Percentiles rank a stretch among this genome's conserved stretches.
Conservation (phyloP, 2,329 filamentous ascomycete species). For the Rhytidhysteron rufulum region DNA sequence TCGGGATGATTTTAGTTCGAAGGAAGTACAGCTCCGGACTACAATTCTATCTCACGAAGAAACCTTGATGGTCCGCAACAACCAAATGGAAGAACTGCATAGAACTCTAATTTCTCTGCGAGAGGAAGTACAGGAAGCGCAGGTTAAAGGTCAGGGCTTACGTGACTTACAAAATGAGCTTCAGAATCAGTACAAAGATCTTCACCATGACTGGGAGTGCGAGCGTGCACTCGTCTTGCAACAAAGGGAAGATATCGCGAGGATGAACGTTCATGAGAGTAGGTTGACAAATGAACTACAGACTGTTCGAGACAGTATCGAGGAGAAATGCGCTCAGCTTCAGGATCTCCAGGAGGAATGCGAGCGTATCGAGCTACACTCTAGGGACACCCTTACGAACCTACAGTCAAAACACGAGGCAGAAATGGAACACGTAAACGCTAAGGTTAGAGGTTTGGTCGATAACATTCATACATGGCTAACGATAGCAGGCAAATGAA, state of each 20-base stretch:
- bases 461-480: not conserved
- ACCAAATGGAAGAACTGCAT: constrained; percentile 3
- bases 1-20: constrained; percentile 18
- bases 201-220: constrained; percentile 19
- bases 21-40: constrained; percentile 36
- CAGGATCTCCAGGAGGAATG: constrained; percentile 14
- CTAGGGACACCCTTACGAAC: constrained; percentile 13
- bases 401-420: constrained; percentile 15
- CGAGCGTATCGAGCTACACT: constrained; percentile 16
- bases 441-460: not conserved
- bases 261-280: constrained; percentile 15
- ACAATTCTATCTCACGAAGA: constrained; percentile 39
- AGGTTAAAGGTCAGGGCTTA: constrained; percentile 11
- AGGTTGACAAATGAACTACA: constrained; percentile 17
- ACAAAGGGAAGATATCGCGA: constrained; percentile 19
- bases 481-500: constrained; percentile 10
- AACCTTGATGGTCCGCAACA: constrained; percentile 32
- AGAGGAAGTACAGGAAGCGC: constrained; percentile 12
- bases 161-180: constrained; percentile 27
- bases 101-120: constrained; percentile 11
- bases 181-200: constrained; percentile 18
- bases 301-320: constrained; percentile 15
- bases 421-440: constrained; percentile 10
- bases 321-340: constrained; percentile 10
- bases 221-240: constrained; percentile 11